Evolutionary conservation across 768 basidiomycete species (phyloP).

Genomic region (Zangia roseola): DNA sequence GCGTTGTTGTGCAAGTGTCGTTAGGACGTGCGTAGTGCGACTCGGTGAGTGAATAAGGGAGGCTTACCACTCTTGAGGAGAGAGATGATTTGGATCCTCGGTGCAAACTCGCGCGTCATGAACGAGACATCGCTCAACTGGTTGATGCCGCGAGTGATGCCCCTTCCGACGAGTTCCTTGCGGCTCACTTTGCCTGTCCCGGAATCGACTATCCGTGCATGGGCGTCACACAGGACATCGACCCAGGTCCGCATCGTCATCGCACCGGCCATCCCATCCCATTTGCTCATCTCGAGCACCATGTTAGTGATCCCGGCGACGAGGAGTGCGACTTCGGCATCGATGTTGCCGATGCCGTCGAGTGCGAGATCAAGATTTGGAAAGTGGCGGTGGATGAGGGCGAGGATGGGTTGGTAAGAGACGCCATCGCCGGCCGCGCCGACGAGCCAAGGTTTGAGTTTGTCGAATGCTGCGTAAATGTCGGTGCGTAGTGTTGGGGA

Average conservation of each 20-base stretch:
- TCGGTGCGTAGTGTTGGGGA: constrained; percentile 50
- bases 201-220: constrained; percentile 27
- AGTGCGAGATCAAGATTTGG: constrained; percentile 44
- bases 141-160: constrained; percentile 51
- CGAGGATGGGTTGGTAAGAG: constrained; percentile 44
- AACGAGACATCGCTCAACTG: constrained; percentile 48
- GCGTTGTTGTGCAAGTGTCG: not conserved
- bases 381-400: constrained; percentile 50
- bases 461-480: constrained; percentile 50
- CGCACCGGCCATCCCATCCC: constrained; percentile 54
- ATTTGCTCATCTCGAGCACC: constrained; percentile 53
- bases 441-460: constrained; percentile 44
- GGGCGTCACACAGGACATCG: constrained; percentile 44
- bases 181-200: constrained; percentile 17
- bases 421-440: constrained; percentile 54
- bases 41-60: not conserved
- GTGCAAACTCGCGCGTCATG: constrained; percentile 54
- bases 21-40: not conserved
- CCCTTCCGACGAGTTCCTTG: constrained; percentile 45
- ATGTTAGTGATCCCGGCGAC: constrained; percentile 55
- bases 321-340: constrained; percentile 47
- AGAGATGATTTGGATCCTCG: constrained; percentile 54
- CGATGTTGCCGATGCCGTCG: constrained; percentile 45
- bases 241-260: constrained; percentile 59
- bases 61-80: constrained; percentile 49